These are phyloP conservation scores for Wickerhamiella spandovensis DNA, from an alignment of 805 yeast genomes.

Conservation along the genomic window DNA sequence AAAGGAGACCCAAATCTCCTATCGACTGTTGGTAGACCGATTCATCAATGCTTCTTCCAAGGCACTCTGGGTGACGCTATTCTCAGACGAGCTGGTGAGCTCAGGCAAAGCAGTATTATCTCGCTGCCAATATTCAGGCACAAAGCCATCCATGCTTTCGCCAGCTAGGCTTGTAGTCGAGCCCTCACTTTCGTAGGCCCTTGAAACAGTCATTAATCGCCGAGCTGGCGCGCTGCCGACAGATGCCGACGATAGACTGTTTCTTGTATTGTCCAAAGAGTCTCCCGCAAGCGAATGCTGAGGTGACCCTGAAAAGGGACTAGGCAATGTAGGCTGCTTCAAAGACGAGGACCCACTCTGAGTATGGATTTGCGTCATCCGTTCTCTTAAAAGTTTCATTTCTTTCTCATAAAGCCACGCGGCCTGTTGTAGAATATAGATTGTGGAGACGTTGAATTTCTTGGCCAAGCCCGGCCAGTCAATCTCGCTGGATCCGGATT, in stretches of 20 bases:
- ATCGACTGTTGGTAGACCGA: neutral
- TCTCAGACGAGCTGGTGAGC: slow-evolving; percentile 12
- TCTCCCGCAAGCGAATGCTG: neutral
- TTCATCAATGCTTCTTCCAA: slow-evolving; percentile 25
- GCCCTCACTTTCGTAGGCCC: slow-evolving; percentile 2
- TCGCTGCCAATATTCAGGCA: neutral
- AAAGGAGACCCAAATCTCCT: too few relatives aligned
- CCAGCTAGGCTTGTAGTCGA: slow-evolving; percentile 1
- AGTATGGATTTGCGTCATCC: slow-evolving; percentile 19
- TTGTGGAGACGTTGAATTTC: slow-evolving; percentile 26
- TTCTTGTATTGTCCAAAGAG: neutral
- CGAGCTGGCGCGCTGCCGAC: slow-evolving; percentile 3
- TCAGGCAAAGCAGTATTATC: neutral
- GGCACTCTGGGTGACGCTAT: slow-evolving; percentile 23
- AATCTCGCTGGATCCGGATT: slow-evolving; percentile 23
- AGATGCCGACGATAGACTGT: neutral
- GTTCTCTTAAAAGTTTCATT: slow-evolving; percentile 23
- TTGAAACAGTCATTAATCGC: slow-evolving; percentile 11
- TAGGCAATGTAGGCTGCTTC: neutral
- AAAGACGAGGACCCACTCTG: neutral
- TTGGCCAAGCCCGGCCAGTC: slow-evolving; percentile 26
- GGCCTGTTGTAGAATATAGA: slow-evolving; percentile 29
- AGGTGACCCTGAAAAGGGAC: neutral
- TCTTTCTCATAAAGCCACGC: slow-evolving; percentile 32
- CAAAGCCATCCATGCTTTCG: slow-evolving; percentile 9